Evolutionary conservation across 1,284 basidiomycete genomes (phyloP).

Genomic region (Trametes versicolor): DNA sequence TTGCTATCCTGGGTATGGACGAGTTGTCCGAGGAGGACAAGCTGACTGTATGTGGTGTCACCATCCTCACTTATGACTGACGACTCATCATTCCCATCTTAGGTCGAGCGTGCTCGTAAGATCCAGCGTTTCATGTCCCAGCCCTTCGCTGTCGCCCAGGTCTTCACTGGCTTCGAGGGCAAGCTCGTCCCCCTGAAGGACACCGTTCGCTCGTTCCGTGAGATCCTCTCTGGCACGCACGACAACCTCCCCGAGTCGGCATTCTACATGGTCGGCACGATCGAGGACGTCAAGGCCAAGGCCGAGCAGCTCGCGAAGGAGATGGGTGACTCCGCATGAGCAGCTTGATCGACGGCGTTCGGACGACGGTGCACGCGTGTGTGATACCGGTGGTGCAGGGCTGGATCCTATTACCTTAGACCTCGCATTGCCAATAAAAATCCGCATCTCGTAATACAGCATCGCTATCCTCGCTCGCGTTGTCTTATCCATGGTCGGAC

Average conservation of each 20-base stretch:
- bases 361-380: constrained; percentile 25
- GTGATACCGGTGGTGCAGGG: constrained; percentile 35
- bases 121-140: constrained; percentile 99
- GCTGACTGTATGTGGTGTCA: constrained; percentile 77
- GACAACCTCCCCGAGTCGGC: constrained; percentile 93
- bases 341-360: constrained; percentile 14
- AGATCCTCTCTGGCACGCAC: constrained; percentile 92
- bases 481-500: constrained; percentile 12
- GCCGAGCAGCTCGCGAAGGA: constrained; percentile 96
- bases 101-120: constrained; percentile 91
- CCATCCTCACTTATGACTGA: background rate
- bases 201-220: constrained; percentile 93
- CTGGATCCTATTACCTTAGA: constrained; percentile 38
- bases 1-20: constrained; percentile 99
- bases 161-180: constrained; percentile 99
- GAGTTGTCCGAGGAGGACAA: constrained; percentile 99
- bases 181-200: constrained; percentile 95
- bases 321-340: constrained; percentile 67
- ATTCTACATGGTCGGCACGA: constrained; percentile 95
- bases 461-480: constrained; percentile 2
- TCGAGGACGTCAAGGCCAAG: constrained; percentile 96
- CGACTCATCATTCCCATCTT: constrained; percentile 11
- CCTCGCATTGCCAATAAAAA: constrained; percentile 39
- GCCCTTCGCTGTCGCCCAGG: constrained; percentile 99
- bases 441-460: constrained; percentile 30